Conservation (phyloP, 2,329 filamentous ascomycete genomes). For the Colletotrichum echinochloae region DNA sequence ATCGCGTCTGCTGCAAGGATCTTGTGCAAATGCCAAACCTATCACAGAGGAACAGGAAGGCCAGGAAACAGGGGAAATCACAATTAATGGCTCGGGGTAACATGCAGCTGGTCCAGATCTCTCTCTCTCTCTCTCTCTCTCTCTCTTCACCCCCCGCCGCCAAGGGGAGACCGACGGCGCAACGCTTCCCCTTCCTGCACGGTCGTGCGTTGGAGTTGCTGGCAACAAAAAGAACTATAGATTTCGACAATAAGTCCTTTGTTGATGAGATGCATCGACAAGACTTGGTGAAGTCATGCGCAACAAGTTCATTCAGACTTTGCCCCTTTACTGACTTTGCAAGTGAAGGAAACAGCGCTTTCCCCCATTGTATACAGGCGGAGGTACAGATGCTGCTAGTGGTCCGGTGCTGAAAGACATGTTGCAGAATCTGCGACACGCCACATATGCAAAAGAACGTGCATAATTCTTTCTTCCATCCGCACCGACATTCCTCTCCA, state of each 20-base stretch:
- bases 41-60: slow-evolving; percentile 10
- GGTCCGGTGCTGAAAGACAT: slow-evolving; percentile 31
- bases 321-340: neutral
- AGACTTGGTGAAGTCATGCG: neutral
- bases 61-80: neutral
- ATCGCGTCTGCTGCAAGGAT: slow-evolving; percentile 33
- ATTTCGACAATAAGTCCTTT: neutral
- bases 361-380: neutral
- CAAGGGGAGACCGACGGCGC: neutral
- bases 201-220: neutral
- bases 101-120: slow-evolving; percentile 13
- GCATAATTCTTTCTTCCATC: slow-evolving; percentile 27
- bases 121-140: slow-evolving; percentile 1
- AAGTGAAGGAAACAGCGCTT: neutral
- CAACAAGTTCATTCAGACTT: neutral
- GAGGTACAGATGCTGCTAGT: slow-evolving; percentile 13
- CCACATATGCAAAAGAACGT: slow-evolving; percentile 28
- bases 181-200: slow-evolving; percentile 1
- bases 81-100: slow-evolving; percentile 10
- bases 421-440: slow-evolving; percentile 40
- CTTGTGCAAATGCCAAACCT: slow-evolving; percentile 35
- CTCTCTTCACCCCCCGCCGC: neutral
- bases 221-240: neutral
- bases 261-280: neutral
- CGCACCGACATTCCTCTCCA: slow-evolving; percentile 1